Evolutionary conservation across 345 rosid species (phyloP).

Genomic region (Lenwebbia sp.): DNA sequence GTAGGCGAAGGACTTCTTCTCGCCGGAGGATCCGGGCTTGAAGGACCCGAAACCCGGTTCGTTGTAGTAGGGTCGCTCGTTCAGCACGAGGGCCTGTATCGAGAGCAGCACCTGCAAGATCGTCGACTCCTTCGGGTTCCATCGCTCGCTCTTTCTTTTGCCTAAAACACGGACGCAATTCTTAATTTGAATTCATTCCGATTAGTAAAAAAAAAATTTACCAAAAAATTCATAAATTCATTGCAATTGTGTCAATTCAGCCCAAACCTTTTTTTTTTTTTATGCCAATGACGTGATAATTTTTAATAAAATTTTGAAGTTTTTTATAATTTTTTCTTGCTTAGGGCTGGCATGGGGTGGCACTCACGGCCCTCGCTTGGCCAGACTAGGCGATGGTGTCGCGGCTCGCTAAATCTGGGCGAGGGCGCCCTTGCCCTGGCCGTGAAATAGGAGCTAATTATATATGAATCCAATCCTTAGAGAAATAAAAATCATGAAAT

Average conservation of each 20-base stretch:
- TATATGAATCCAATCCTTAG: background rate
- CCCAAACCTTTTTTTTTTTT: no score
- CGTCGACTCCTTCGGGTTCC: constrained; percentile 38
- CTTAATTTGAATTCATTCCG: background rate
- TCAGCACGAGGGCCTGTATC: constrained; percentile 45
- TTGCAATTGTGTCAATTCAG: no score
- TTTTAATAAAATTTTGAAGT: no score
- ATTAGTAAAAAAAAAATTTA: background rate
- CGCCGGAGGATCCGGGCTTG: constrained; percentile 1
- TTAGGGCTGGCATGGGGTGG: no score
- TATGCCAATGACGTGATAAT: no score
- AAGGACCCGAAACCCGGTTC: constrained; percentile 27
- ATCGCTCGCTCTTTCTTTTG: constrained; percentile 18
- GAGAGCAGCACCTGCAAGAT: constrained; percentile 48
- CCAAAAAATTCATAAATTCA: no score
- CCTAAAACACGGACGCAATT: background rate
- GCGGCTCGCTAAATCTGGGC: no score
- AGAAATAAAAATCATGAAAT: background rate
- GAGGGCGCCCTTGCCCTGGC: no score
- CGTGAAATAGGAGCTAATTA: no score
- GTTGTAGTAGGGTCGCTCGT: constrained; percentile 42
- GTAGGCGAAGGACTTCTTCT: constrained; percentile 19
- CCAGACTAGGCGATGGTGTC: no score
- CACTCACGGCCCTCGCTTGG: no score
- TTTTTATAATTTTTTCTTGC: no score